These are phyloP conservation scores for Heterobasidion annosum DNA, from an alignment of 1,284 basidiomycete species.

Conservation along the genomic window DNA sequence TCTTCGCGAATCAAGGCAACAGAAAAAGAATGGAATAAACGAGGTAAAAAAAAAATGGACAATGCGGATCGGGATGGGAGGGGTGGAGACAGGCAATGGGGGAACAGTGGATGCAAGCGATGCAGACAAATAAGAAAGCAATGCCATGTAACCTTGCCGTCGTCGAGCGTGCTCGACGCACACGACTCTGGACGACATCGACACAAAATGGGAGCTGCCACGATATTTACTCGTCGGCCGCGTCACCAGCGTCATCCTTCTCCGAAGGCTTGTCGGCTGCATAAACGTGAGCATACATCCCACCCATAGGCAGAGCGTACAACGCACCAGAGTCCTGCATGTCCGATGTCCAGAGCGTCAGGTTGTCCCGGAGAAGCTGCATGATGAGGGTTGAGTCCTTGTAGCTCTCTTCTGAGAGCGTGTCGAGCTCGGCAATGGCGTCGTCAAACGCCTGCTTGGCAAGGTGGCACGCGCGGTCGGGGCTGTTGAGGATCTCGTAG, in stretches of 20 bases:
- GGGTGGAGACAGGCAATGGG: not conserved
- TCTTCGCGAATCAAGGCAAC: not conserved
- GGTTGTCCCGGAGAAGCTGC: constrained; percentile 98
- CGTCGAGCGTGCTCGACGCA: not conserved
- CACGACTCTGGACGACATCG: constrained; percentile 3
- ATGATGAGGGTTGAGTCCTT: constrained; percentile 99
- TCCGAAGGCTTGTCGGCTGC: constrained; percentile 55
- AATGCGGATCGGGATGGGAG: constrained; percentile 6
- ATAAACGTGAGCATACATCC: not conserved
- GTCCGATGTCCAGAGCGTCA: constrained; percentile 97
- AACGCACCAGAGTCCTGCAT: constrained; percentile 82
- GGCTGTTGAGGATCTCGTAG: constrained; percentile 99
- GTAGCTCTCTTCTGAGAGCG: constrained; percentile 99
- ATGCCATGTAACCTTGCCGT: not conserved
- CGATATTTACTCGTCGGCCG: constrained; percentile 37
- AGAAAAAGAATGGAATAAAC: constrained; percentile 4
- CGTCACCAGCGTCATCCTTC: constrained; percentile 55
- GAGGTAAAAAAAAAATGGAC: constrained; percentile 3
- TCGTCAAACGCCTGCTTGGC: constrained; percentile 99
- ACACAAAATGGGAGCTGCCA: constrained; percentile 1
- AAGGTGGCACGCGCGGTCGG: constrained; percentile 98
- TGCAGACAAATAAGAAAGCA: not conserved
- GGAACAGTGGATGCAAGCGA: not conserved
- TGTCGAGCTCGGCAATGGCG: constrained; percentile 99
- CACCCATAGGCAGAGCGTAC: not conserved